Evolutionary conservation across 768 basidiomycete genomes (phyloP).

Genomic region (Imleria badia): DNA sequence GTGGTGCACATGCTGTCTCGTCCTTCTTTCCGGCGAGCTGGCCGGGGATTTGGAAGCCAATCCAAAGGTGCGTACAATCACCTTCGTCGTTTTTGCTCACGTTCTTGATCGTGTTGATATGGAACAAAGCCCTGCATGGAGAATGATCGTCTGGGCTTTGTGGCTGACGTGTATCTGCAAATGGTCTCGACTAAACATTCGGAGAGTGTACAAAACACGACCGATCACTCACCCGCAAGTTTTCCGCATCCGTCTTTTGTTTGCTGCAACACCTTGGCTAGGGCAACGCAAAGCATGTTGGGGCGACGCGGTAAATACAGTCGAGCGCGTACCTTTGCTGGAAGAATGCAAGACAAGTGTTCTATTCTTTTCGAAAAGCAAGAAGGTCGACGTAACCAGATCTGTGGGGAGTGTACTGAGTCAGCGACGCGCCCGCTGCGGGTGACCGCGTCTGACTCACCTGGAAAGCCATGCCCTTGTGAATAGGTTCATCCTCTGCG

Average conservation of each 20-base stretch:
- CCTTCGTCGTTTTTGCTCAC: constrained; percentile 97
- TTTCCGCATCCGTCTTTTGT: constrained; percentile 74
- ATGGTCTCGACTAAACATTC: constrained; percentile 7
- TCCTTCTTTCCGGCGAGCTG: constrained; percentile 98
- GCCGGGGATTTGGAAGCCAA: constrained; percentile 98
- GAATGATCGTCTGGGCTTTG: constrained; percentile 82
- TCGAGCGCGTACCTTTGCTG: constrained; percentile 66
- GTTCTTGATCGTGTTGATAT: constrained; percentile 98
- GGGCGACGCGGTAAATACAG: background rate
- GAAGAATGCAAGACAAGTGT: constrained; percentile 81
- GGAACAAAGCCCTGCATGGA: constrained; percentile 97
- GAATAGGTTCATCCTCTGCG: constrained; percentile 82
- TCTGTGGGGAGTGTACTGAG: constrained; percentile 45
- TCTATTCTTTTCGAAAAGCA: constrained; percentile 77
- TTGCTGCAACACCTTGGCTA: constrained; percentile 83
- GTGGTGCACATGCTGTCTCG: constrained; percentile 66
- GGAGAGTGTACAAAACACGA: background rate
- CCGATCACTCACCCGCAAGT: constrained; percentile 60
- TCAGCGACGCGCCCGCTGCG: background rate
- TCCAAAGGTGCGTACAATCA: constrained; percentile 89
- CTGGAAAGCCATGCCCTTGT: constrained; percentile 90
- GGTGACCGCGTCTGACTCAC: constrained; percentile 44
- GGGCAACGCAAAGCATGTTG: constrained; percentile 15
- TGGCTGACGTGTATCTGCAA: constrained; percentile 86
- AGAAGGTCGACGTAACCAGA: constrained; percentile 93